Evolutionary conservation across 306 rosid genomes (phyloP), one percentile per base, ranked within the genome.

Genomic region (Acacia crassicarpa): DNA sequence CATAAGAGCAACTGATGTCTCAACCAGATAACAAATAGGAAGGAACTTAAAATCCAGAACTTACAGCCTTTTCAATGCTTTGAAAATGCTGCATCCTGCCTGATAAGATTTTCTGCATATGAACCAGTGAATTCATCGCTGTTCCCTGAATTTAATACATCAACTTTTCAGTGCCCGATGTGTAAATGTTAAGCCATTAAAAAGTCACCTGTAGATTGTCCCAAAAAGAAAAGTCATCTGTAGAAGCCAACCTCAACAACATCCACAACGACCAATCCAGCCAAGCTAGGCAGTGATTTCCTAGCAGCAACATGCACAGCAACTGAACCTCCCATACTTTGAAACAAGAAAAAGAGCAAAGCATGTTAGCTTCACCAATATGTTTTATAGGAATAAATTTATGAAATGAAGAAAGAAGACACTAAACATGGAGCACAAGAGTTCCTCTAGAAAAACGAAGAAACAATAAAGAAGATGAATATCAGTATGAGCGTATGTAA

Each of bases 311-410:
- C 89, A 83, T 95, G 99, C 81, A 93, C 97, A 84, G 97, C 99
- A 44, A 95, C 89, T 30, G 99, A 92, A 71, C 99, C 99, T 81
- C 99, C 99, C 98, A 95, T 93, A 88, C 99, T 93, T 84, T 72
- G 76, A 81, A 44, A 11, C 35, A 2, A 22, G 1, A n/a, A 27
- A 46, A 77, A 35, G 58, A 62, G 40, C 33, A 45, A 45, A 33
- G 22, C 35, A 84, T 32, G 74, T 69, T 87, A 67, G 70, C 35
- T 61, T 67, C 77, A 51, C 74, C 77, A 74, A 84, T 69, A 76
- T 81, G 58, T 49, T 84, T 74, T 48, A 22, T 54, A 74, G 72
- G 69, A 62, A 87, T 67, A 56, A 74, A 68, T 27, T 32, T 69
- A 10, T 32, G 25, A 59, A 67, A 10, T 23, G 20, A 59, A 59